Evolutionary conservation across 2,329 filamentous ascomycete genomes (phyloP).

Genomic region (Drechslera avenae): DNA sequence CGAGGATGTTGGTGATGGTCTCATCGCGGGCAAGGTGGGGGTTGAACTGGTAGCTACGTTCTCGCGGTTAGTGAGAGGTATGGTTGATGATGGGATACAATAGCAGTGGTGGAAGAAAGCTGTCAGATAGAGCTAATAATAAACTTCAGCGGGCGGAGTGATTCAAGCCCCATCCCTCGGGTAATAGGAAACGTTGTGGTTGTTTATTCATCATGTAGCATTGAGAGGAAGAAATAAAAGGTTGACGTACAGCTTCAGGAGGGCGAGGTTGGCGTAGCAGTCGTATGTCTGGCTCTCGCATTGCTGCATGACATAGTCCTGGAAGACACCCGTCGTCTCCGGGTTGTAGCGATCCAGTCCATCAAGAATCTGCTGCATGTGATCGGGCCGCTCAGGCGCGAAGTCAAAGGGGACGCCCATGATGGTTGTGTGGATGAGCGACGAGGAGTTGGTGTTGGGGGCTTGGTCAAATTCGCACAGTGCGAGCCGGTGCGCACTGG

Average conservation of each 20-base stretch:
- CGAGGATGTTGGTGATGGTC: slow-evolving; percentile 97
- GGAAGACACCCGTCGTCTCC: slow-evolving; percentile 89
- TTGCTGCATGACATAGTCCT: slow-evolving; percentile 92
- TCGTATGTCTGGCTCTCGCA: slow-evolving; percentile 95
- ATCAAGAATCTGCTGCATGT: slow-evolving; percentile 92
- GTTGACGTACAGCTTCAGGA: slow-evolving; percentile 86
- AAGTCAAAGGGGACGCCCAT: slow-evolving; percentile 74
- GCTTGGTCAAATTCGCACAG: slow-evolving; percentile 26
- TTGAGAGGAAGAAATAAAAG: slow-evolving; percentile 11
- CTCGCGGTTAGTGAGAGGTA: slow-evolving; percentile 21
- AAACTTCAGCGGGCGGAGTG: slow-evolving; percentile 69
- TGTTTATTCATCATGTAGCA: slow-evolving; percentile 71
- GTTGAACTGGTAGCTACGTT: slow-evolving; percentile 94
- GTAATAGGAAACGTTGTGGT: slow-evolving; percentile 98
- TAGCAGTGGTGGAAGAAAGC: slow-evolving; percentile 10
- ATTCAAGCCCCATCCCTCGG: slow-evolving; percentile 69
- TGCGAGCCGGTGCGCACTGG: slow-evolving; percentile 21
- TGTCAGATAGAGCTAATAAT: slow-evolving; percentile 78
- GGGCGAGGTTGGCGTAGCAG: slow-evolving; percentile 93
- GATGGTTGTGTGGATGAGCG: slow-evolving; percentile 39
- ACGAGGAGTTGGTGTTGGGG: slow-evolving; percentile 23
- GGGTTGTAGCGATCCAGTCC: slow-evolving; percentile 98
- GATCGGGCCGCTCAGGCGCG: slow-evolving; percentile 86
- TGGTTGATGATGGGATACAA: slow-evolving; percentile 1
- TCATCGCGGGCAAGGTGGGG: slow-evolving; percentile 96